Conservation (phyloP, 495 filamentous ascomycete species). For the Chaetomium tenue region DNA sequence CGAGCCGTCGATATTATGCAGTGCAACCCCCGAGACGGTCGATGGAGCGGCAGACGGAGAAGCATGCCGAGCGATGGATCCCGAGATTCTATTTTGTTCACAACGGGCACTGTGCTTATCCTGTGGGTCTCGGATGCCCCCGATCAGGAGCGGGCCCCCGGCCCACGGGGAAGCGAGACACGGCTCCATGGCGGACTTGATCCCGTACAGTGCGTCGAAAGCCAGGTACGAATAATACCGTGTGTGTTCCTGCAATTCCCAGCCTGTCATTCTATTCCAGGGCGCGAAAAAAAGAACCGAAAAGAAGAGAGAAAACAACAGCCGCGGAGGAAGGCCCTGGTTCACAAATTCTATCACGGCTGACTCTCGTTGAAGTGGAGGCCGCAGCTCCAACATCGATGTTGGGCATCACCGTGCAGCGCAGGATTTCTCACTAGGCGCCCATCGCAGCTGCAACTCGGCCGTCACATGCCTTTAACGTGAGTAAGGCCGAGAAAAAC, state of each 20-base stretch:
- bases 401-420: background rate
- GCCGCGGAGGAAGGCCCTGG: too few species aligned
- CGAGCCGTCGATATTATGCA: constrained; percentile 15
- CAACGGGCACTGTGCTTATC: constrained; percentile 16
- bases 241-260: too few species aligned
- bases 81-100: background rate
- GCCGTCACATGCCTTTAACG: constrained; percentile 5
- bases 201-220: background rate
- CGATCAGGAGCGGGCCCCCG: constrained; percentile 1
- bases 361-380: background rate
- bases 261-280: too few species aligned
- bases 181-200: constrained; percentile 10
- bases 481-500: background rate
- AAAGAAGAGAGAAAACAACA: background rate
- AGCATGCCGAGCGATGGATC: constrained; percentile 1
- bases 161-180: constrained; percentile 7
- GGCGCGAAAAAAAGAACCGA: too few species aligned
- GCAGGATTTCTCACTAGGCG: too few species aligned
- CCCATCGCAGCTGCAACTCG: background rate
- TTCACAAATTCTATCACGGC: background rate
- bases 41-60: constrained; percentile 17
- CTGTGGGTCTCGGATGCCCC: constrained; percentile 14
- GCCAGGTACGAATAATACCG: too few species aligned
- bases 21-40: constrained; percentile 21
- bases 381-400: background rate